Evolutionary conservation across 208 protist species (phyloP).

Genomic region (Crithidia expoeki): DNA sequence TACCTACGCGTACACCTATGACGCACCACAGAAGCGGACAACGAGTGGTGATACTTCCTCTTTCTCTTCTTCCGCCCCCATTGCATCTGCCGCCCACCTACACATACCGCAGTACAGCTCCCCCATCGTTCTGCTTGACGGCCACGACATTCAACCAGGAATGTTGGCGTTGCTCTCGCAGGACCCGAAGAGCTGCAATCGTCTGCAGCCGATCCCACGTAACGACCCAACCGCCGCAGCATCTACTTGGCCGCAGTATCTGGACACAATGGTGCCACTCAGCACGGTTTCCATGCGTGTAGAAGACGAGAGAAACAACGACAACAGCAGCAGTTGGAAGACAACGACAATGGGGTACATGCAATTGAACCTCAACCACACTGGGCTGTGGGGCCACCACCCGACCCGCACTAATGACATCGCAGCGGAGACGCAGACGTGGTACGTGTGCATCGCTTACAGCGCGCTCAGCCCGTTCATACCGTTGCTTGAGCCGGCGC

Average conservation of each 20-base stretch:
- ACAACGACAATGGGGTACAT: conserved; percentile 44
- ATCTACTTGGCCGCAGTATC: conserved; percentile 18
- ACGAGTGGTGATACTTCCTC: background rate
- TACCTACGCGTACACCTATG: conserved; percentile 10
- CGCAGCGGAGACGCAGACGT: conserved; percentile 34
- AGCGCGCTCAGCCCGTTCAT: conserved; percentile 46
- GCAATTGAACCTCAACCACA: conserved; percentile 73
- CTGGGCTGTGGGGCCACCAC: conserved; percentile 64
- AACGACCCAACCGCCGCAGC: conserved; percentile 23
- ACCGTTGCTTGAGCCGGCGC: conserved; percentile 26
- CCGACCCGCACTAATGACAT: conserved; percentile 27
- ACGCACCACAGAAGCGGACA: background rate
- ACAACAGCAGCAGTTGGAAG: background rate
- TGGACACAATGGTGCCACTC: conserved; percentile 71
- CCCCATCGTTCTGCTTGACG: conserved; percentile 61
- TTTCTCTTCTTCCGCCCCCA: background rate
- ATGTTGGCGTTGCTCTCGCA: conserved; percentile 67
- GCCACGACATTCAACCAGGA: conserved; percentile 43
- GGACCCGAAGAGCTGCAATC: conserved; percentile 35
- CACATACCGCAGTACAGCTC: conserved; percentile 65
- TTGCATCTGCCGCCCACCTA: conserved; percentile 28
- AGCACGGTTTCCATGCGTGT: conserved; percentile 38
- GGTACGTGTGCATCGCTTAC: conserved; percentile 71
- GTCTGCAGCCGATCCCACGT: conserved; percentile 34
- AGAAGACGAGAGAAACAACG: background rate